Evolutionary conservation across 2,329 filamentous ascomycete species (phyloP).

Genomic region (Pseudopyrenochaeta lycopersici): DNA sequence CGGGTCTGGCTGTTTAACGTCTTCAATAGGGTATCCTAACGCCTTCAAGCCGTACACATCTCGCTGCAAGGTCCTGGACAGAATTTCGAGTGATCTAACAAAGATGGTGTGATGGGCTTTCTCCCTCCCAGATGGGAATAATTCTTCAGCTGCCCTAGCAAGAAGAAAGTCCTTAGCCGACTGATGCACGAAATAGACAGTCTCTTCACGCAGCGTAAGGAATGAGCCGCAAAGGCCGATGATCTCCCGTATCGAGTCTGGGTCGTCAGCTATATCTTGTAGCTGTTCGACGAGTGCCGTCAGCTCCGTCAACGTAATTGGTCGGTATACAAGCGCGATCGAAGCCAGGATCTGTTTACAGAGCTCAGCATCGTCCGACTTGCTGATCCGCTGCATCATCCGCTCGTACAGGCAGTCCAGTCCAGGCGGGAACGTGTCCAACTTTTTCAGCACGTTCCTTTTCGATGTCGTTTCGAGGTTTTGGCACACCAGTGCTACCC

Average conservation of each 20-base stretch:
- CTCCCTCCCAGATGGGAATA: slow-evolving; percentile 41
- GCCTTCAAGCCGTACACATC: slow-evolving; percentile 34
- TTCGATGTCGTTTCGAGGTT: slow-evolving; percentile 32
- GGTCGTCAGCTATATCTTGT: slow-evolving; percentile 11
- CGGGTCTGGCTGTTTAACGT: slow-evolving; percentile 27
- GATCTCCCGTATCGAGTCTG: slow-evolving; percentile 18
- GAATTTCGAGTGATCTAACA: slow-evolving; percentile 40
- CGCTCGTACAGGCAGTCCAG: slow-evolving; percentile 50
- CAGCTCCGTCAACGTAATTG: slow-evolving; percentile 51
- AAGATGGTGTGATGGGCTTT: slow-evolving; percentile 21
- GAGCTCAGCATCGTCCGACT: too few relatives aligned
- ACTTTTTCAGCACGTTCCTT: slow-evolving; percentile 18
- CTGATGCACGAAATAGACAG: too few relatives aligned
- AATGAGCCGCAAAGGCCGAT: too few relatives aligned
- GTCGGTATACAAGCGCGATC: slow-evolving; percentile 44
- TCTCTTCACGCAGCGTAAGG: too few relatives aligned
- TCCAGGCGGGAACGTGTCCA: slow-evolving; percentile 45
- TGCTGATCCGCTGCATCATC: slow-evolving; percentile 52
- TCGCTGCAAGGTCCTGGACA: slow-evolving; percentile 25
- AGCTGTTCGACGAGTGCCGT: slow-evolving; percentile 22
- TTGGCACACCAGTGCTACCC: slow-evolving; percentile 43
- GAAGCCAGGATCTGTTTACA: slow-evolving; percentile 50
- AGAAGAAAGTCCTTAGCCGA: too few relatives aligned
- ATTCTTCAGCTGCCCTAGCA: slow-evolving; percentile 17
- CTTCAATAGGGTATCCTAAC: slow-evolving; percentile 21